A percentile compares a stretch with the other conserved stretches of the same genome.
These are phyloP conservation scores for Echium plantagineum DNA, from an alignment of 257 asterid genomes.

Conservation along the genomic window DNA sequence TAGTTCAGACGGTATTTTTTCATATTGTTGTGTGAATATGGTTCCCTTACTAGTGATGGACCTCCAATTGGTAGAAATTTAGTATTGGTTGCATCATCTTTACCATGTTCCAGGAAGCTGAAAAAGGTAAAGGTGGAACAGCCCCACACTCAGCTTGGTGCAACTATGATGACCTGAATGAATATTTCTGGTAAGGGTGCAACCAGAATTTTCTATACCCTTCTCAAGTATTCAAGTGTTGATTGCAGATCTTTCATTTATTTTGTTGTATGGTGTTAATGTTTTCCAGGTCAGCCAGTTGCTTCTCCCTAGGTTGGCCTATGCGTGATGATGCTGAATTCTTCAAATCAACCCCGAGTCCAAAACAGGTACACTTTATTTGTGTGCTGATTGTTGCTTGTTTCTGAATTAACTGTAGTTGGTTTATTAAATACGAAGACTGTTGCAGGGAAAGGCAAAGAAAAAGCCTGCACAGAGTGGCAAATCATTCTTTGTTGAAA, in stretches of 20 bases:
- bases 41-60: slow-evolving; percentile 11
- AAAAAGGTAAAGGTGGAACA: slow-evolving; percentile 64
- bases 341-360: slow-evolving; percentile 58
- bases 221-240: slow-evolving; percentile 1
- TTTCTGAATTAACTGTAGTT: slow-evolving; percentile 8
- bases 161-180: slow-evolving; percentile 94
- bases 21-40: slow-evolving; percentile 4
- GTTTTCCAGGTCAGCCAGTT: slow-evolving; percentile 62
- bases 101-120: slow-evolving; percentile 56
- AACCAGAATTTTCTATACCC: slow-evolving; percentile 7
- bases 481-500: slow-evolving; percentile 89
- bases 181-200: slow-evolving; percentile 69
- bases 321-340: slow-evolving; percentile 94
- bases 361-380: slow-evolving; percentile 33
- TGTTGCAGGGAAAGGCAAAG: slow-evolving; percentile 54
- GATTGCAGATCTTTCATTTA: slow-evolving; percentile 9
- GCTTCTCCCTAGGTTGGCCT: slow-evolving; percentile 98
- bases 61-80: not conserved
- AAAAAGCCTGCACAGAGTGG: slow-evolving; percentile 48
- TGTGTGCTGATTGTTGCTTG: not conserved
- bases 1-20: slow-evolving; percentile 67
- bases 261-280: slow-evolving; percentile 15
- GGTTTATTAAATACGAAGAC: slow-evolving; percentile 19
- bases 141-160: slow-evolving; percentile 93
- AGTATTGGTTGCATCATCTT: slow-evolving; percentile 8